Percentiles rank a stretch among this genome's conserved stretches.
Evolutionary conservation across 2,329 filamentous ascomycete species (phyloP).

Genomic region (Fulvia fulva): DNA sequence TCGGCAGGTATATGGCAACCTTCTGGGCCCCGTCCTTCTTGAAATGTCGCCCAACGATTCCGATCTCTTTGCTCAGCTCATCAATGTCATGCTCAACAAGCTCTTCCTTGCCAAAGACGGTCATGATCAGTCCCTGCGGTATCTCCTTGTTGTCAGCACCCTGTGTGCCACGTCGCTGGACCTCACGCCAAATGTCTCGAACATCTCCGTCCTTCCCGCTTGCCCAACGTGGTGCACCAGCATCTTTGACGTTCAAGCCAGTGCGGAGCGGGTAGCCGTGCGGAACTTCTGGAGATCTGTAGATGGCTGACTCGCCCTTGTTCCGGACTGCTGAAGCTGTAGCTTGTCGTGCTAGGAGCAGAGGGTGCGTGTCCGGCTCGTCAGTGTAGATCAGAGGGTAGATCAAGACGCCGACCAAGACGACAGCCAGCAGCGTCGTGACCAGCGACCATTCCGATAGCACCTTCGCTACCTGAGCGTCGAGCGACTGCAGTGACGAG

Average conservation of each 20-base stretch:
- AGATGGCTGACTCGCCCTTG: constrained; percentile 78
- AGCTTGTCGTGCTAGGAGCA: constrained; percentile 82
- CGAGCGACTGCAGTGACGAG: constrained; percentile 46
- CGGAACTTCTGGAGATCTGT: constrained; percentile 77
- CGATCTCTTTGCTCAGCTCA: constrained; percentile 79
- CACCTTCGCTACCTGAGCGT: constrained; percentile 65
- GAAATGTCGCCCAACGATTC: constrained; percentile 73
- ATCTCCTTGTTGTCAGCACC: constrained; percentile 59
- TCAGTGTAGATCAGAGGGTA: constrained; percentile 67
- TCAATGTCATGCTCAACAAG: constrained; percentile 67
- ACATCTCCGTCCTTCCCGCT: constrained; percentile 82
- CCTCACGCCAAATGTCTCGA: constrained; percentile 83
- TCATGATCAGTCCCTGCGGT: constrained; percentile 68
- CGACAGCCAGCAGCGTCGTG: constrained; percentile 66
- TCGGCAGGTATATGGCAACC: constrained; percentile 86
- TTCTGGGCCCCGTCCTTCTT: constrained; percentile 65
- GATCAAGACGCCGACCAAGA: constrained; percentile 63
- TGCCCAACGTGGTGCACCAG: constrained; percentile 76
- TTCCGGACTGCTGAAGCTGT: constrained; percentile 74
- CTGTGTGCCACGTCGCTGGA: constrained; percentile 43
- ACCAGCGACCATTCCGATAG: constrained; percentile 78
- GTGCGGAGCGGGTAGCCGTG: constrained; percentile 76
- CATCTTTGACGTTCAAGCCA: constrained; percentile 77
- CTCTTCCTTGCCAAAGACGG: constrained; percentile 71
- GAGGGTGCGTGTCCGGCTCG: constrained; percentile 87